A percentile compares a stretch with the other conserved stretches of the same genome.
Conservation (phyloP, 1,284 basidiomycete genomes). For the Cryptococcus sp. region DNA sequence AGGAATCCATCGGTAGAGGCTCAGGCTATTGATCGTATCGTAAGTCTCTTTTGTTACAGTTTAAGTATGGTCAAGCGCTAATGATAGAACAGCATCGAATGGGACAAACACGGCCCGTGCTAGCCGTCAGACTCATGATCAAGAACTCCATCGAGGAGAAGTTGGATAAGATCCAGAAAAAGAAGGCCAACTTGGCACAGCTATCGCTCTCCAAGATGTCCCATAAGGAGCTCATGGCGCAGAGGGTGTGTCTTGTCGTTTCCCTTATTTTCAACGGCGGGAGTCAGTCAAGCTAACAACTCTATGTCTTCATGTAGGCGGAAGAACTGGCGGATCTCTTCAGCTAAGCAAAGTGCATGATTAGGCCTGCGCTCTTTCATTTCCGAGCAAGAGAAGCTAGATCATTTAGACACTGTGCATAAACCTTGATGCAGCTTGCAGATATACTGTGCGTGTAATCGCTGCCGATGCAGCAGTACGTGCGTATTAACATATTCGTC, state of each 20-base stretch:
- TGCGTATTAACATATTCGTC: too few relatives aligned
- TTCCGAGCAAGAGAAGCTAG: too few relatives aligned
- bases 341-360: constrained; percentile 16
- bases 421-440: too few relatives aligned
- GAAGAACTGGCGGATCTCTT: constrained; percentile 42
- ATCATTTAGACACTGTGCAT: too few relatives aligned
- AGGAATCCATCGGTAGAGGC: constrained; percentile 98
- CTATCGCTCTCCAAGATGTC: constrained; percentile 78
- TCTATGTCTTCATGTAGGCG: constrained; percentile 55
- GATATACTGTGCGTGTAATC: too few relatives aligned
- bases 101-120: constrained; percentile 87
- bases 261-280: background rate
- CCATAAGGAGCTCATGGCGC: constrained; percentile 77
- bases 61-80: background rate
- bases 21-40: constrained; percentile 91
- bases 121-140: constrained; percentile 88
- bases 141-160: constrained; percentile 89
- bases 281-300: constrained; percentile 7
- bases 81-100: constrained; percentile 70
- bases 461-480: too few relatives aligned
- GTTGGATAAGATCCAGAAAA: constrained; percentile 84
- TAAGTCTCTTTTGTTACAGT: constrained; percentile 50
- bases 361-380: too few relatives aligned
- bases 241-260: constrained; percentile 60
- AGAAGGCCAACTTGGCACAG: constrained; percentile 90